These are phyloP conservation scores for Pichia cabralensis DNA, from an alignment of 805 yeast genomes.

Conservation along the genomic window DNA sequence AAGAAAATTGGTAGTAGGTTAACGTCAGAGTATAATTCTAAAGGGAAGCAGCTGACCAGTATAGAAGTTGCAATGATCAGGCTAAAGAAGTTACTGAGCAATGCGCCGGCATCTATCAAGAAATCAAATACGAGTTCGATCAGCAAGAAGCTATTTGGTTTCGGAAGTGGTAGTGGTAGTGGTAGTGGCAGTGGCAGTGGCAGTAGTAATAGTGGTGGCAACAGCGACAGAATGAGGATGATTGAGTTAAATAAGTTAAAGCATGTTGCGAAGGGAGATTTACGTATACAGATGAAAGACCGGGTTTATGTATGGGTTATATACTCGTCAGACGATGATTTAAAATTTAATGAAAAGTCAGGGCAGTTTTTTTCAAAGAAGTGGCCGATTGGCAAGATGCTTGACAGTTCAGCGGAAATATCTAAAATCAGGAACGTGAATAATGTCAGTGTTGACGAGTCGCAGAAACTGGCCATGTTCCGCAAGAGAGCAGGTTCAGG, in stretches of 20 bases:
- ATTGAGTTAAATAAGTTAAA: constrained; percentile 32
- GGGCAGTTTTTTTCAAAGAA: constrained; percentile 39
- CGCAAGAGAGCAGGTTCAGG: constrained; percentile 20
- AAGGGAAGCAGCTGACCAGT: constrained; percentile 4
- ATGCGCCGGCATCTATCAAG: too few species aligned
- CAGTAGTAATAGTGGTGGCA: too few species aligned
- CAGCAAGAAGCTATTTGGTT: neutral
- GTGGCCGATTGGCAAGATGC: constrained; percentile 52
- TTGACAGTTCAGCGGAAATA: constrained; percentile 42
- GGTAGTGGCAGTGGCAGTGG: too few species aligned
- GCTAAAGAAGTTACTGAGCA: constrained; percentile 7
- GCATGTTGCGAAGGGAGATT: constrained; percentile 43
- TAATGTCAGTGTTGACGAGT: constrained; percentile 32
- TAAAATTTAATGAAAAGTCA: constrained; percentile 1
- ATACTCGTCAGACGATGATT: constrained; percentile 26
- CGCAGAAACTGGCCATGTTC: constrained; percentile 39
- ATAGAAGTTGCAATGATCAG: constrained; percentile 13
- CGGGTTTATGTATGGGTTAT: constrained; percentile 41
- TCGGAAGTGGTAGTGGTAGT: too few species aligned
- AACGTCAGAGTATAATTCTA: constrained; percentile 2
- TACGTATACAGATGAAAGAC: constrained; percentile 32
- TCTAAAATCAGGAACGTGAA: constrained; percentile 40
- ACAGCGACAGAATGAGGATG: constrained; percentile 13
- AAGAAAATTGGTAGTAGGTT: constrained; percentile 9
- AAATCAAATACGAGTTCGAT: neutral